Evolutionary conservation across 441 rosid genomes (phyloP).

Genomic region (Arabidopsis hybrid): DNA sequence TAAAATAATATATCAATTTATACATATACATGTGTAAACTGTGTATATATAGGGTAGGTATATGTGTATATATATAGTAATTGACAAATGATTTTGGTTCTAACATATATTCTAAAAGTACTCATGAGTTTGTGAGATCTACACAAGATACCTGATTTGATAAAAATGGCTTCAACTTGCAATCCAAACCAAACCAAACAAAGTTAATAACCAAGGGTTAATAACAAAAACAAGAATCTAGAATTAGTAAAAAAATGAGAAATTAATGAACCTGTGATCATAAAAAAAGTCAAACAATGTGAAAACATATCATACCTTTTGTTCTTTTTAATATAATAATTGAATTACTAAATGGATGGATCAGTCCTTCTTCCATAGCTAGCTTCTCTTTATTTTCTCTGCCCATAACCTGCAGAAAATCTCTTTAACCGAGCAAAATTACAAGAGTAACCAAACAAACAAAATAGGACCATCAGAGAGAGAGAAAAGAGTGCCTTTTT

Average conservation of each 20-base stretch:
- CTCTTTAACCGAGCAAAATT: constrained; percentile 53
- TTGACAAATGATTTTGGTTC: constrained; percentile 24
- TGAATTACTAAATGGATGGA: constrained; percentile 33
- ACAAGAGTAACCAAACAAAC: constrained; percentile 58
- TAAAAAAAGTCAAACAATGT: constrained; percentile 46
- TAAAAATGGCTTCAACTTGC: constrained; percentile 31
- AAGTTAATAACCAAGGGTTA: constrained; percentile 33
- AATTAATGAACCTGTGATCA: constrained; percentile 28
- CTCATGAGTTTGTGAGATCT: constrained; percentile 22
- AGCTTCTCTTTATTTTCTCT: constrained; percentile 63
- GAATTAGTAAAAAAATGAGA: constrained; percentile 31
- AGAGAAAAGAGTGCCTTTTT: constrained; percentile 44
- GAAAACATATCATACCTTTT: constrained; percentile 73
- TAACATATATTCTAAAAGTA: constrained; percentile 23
- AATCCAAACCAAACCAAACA: constrained; percentile 32
- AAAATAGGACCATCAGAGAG: constrained; percentile 45
- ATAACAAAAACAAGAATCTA: constrained; percentile 29
- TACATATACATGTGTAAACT: constrained; percentile 22
- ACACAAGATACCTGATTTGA: constrained; percentile 42
- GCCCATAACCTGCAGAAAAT: constrained; percentile 59
- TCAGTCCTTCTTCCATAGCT: constrained; percentile 44
- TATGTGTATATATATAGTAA: constrained; percentile 33
- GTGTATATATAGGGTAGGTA: not conserved
- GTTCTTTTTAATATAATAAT: constrained; percentile 34
- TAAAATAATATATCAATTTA: constrained; percentile 12